phyloP scores from a whole-genome alignment of 768 basidiomycete species.

The Amanita rubescens region DNA sequence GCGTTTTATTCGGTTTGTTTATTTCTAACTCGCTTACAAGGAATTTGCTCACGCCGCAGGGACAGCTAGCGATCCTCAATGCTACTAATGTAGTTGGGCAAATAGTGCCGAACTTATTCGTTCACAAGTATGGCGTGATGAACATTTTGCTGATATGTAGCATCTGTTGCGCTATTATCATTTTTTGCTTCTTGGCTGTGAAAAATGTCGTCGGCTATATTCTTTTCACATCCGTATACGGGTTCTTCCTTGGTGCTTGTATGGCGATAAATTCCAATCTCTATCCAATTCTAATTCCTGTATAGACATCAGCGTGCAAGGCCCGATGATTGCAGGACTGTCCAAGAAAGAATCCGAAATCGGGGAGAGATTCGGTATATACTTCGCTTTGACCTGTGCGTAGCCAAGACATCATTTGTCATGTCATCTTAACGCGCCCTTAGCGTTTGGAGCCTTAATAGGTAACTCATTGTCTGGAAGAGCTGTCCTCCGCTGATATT shows the following conservation, averaged over 20 bases:
- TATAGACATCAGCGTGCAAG: slow-evolving; percentile 33
- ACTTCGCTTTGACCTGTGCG: slow-evolving; percentile 40
- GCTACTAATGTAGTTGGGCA: slow-evolving; percentile 41
- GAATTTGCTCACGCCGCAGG: not conserved
- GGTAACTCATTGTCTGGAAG: slow-evolving; percentile 17
- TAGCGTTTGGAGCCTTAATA: slow-evolving; percentile 35
- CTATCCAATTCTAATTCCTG: slow-evolving; percentile 10
- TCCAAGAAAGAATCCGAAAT: slow-evolving; percentile 41
- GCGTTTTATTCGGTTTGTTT: slow-evolving; percentile 47
- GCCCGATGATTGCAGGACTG: slow-evolving; percentile 36
- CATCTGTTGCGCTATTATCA: slow-evolving; percentile 23
- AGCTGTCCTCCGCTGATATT: not conserved
- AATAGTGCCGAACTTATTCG: slow-evolving; percentile 35
- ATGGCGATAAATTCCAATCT: slow-evolving; percentile 15
- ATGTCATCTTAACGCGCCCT: not conserved
- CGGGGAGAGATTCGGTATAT: slow-evolving; percentile 47
- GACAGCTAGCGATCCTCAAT: slow-evolving; percentile 45
- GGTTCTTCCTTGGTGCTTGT: slow-evolving; percentile 41
- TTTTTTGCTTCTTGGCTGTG: slow-evolving; percentile 38
- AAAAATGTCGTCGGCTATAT: slow-evolving; percentile 25
- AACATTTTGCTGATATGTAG: slow-evolving; percentile 31
- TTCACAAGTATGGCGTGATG: slow-evolving; percentile 31
- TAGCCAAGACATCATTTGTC: slow-evolving; percentile 1
- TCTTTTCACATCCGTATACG: slow-evolving; percentile 33
- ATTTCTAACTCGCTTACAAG: not conserved